phyloP scores from a whole-genome alignment of 73 alveolate genomes.

The Tetrahymena borealis region DNA sequence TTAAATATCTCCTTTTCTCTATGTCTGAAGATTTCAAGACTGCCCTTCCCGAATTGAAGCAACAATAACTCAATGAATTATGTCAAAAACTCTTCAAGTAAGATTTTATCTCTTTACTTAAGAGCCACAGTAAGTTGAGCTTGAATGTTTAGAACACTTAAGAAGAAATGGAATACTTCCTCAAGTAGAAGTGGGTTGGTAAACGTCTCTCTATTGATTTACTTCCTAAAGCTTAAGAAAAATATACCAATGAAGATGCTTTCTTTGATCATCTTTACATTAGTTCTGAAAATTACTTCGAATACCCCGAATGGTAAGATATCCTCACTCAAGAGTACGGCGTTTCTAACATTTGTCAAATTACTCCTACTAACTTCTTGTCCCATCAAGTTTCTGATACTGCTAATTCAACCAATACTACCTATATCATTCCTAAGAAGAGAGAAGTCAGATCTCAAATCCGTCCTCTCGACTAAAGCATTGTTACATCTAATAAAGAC shows the following conservation, averaged over 20 bases:
- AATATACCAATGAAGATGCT: background rate
- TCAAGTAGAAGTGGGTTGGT: background rate
- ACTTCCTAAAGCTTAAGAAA: background rate
- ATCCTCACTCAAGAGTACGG: background rate
- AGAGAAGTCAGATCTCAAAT: background rate
- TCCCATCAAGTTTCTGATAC: background rate
- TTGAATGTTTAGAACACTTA: background rate
- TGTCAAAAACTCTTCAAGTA: background rate
- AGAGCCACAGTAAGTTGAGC: background rate
- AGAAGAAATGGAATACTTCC: background rate
- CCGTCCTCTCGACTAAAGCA: background rate
- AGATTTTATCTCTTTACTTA: background rate
- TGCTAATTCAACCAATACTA: background rate
- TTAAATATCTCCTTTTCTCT: background rate
- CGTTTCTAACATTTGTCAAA: background rate
- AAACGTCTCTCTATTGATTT: background rate
- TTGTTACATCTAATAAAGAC: background rate
- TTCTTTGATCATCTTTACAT: background rate
- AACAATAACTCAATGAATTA: background rate
- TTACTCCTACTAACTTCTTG: background rate
- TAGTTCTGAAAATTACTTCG: background rate
- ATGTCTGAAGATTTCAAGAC: background rate
- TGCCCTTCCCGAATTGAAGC: background rate
- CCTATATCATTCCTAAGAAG: background rate
- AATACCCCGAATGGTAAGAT: background rate